Conservation (phyloP, 1,139 yeast species). For the Yamadazyma triangularis region DNA sequence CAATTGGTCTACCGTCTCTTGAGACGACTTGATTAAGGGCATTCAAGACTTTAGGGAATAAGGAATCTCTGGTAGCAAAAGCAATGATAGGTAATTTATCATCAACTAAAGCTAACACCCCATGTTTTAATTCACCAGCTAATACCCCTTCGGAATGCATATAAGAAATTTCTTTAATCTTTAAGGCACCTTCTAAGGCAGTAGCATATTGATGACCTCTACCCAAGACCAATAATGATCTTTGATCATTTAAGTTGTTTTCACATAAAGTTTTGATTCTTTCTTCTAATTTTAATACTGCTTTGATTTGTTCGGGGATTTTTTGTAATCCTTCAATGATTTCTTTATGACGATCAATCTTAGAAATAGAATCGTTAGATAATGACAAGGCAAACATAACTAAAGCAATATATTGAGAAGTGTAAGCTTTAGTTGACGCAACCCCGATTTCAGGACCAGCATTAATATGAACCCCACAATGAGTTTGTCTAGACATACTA, state of each 20-base stretch:
- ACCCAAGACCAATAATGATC: slow-evolving; percentile 86
- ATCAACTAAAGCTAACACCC: slow-evolving; percentile 95
- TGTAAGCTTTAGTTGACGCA: slow-evolving; percentile 99
- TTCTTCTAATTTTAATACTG: slow-evolving; percentile 69
- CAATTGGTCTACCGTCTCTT: slow-evolving; percentile 94
- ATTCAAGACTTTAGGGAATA: slow-evolving; percentile 93
- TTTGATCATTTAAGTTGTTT: slow-evolving; percentile 67
- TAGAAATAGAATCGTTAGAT: slow-evolving; percentile 86
- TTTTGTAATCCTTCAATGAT: slow-evolving; percentile 82
- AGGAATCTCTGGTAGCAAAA: slow-evolving; percentile 94
- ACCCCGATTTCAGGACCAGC: slow-evolving; percentile 99
- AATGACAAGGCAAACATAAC: slow-evolving; percentile 95
- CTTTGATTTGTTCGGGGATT: slow-evolving; percentile 82
- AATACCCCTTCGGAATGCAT: slow-evolving; percentile 99
- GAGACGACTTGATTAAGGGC: slow-evolving; percentile 97
- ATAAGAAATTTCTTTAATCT: slow-evolving; percentile 96
- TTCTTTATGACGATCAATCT: slow-evolving; percentile 68
- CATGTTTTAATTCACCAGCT: slow-evolving; percentile 98
- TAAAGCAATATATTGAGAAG: slow-evolving; percentile 95
- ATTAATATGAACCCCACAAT: slow-evolving; percentile 98
- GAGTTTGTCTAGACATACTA: slow-evolving; percentile 89
- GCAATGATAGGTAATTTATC: slow-evolving; percentile 91
- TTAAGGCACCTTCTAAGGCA: slow-evolving; percentile 96
- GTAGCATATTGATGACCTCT: slow-evolving; percentile 98
- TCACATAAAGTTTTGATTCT: slow-evolving; percentile 75